phyloP scores from a whole-genome alignment of 2,329 filamentous ascomycete genomes.

The Calycina herbarum region DNA sequence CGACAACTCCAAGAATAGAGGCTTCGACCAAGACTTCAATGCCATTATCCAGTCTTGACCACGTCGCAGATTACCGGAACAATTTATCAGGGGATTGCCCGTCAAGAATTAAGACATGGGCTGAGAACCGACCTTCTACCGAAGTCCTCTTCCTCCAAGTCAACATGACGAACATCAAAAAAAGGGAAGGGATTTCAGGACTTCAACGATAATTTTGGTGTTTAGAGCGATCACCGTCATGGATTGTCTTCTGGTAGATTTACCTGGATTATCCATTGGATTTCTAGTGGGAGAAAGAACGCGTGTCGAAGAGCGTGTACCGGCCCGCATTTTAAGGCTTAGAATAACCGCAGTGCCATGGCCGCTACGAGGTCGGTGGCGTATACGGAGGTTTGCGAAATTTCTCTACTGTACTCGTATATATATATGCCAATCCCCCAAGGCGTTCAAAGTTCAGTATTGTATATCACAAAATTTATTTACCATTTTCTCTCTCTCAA shows the following conservation, averaged over 20 bases:
- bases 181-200: background rate
- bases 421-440: background rate
- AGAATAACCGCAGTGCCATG: background rate
- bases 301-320: background rate
- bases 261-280: background rate
- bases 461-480: background rate
- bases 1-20: background rate
- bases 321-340: conserved; percentile 2
- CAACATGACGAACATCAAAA: background rate
- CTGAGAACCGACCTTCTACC: background rate
- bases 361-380: background rate
- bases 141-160: background rate
- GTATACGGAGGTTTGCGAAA: background rate
- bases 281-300: background rate
- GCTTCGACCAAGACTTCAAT: background rate
- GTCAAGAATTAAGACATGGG: background rate
- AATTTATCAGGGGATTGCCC: background rate
- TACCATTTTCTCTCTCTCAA: background rate
- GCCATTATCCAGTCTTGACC: background rate
- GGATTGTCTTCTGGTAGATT: background rate
- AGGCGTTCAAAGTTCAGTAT: background rate
- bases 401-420: background rate
- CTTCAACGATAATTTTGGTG: background rate
- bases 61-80: background rate
- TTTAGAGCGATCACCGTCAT: background rate